Conservation (phyloP, 345 rosid genomes). For the Clausena lansium region DNA sequence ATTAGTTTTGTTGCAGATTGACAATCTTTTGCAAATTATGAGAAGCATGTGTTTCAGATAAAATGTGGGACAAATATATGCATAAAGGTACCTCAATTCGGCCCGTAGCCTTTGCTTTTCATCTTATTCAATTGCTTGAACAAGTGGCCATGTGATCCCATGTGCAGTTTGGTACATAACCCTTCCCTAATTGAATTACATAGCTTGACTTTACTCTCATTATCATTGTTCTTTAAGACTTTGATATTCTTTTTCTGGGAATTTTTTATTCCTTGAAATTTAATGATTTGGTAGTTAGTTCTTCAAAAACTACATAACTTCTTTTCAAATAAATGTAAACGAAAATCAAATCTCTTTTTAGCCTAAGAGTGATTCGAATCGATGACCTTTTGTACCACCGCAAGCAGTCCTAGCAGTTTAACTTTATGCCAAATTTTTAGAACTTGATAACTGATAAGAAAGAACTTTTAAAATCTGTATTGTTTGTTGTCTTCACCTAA, state of each 20-base stretch:
- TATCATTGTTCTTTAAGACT: constrained; percentile 10
- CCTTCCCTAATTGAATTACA: background rate
- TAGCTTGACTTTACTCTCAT: constrained; percentile 15
- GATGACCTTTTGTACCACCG: background rate
- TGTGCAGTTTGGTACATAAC: constrained; percentile 26
- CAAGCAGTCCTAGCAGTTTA: background rate
- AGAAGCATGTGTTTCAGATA: constrained; percentile 15
- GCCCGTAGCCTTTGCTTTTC: constrained; percentile 18
- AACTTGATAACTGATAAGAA: constrained; percentile 7
- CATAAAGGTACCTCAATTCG: constrained; percentile 14
- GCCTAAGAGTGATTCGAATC: background rate
- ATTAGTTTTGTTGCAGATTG: background rate
- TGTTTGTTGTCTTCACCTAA: background rate
- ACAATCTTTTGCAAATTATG: background rate
- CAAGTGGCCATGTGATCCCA: constrained; percentile 40
- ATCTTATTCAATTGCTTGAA: constrained; percentile 16
- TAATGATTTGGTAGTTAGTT: constrained; percentile 16
- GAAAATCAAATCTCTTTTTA: background rate
- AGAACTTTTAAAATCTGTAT: background rate
- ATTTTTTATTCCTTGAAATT: background rate
- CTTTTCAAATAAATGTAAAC: background rate
- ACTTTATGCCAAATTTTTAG: background rate
- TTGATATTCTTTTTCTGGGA: constrained; percentile 12
- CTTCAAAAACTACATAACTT: background rate
- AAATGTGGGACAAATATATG: constrained; percentile 23